Evolutionary conservation across 148 eudicot genomes (phyloP).

Genomic region (Simmondsia chinensis): DNA sequence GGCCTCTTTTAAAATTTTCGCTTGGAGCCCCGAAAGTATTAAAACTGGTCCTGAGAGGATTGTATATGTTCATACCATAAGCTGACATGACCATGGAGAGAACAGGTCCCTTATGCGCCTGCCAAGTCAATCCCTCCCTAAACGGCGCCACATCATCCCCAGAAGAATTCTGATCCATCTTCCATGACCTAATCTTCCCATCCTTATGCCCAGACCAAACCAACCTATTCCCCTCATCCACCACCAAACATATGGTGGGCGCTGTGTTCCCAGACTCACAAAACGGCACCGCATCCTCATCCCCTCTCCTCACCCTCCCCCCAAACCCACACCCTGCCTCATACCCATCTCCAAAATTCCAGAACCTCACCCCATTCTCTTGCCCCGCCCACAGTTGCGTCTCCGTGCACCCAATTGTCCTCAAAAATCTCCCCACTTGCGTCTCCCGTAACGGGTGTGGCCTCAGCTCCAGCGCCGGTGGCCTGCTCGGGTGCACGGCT

Average conservation of each 20-base stretch:
- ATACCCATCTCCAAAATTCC: constrained; percentile 56
- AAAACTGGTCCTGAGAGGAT: no score
- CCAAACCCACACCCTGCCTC: constrained; percentile 63
- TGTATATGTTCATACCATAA: no score
- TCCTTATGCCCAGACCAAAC: constrained; percentile 99
- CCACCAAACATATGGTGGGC: constrained; percentile 59
- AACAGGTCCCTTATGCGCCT: constrained; percentile 83
- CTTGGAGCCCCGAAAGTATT: no score
- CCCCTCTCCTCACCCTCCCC: constrained; percentile 68
- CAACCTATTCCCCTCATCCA: constrained; percentile 64
- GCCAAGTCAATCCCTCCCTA: constrained; percentile 76
- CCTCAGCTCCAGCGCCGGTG: constrained; percentile 74
- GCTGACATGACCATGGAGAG: constrained; percentile 54
- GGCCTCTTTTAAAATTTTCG: no score
- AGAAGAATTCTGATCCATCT: constrained; percentile 48
- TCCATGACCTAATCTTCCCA: constrained; percentile 94
- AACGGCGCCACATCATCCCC: constrained; percentile 31
- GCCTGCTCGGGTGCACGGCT: constrained; percentile 76
- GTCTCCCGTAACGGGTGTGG: constrained; percentile 95
- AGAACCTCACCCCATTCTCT: constrained; percentile 79
- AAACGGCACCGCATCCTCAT: constrained; percentile 90
- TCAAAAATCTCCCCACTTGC: constrained; percentile 70
- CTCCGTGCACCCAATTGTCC: constrained; percentile 78
- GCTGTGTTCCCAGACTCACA: constrained; percentile 56
- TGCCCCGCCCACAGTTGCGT: constrained; percentile 92